Evolutionary conservation across 2,329 filamentous ascomycete species (phyloP).

Genomic region (Botrytis pseudocinerea): DNA sequence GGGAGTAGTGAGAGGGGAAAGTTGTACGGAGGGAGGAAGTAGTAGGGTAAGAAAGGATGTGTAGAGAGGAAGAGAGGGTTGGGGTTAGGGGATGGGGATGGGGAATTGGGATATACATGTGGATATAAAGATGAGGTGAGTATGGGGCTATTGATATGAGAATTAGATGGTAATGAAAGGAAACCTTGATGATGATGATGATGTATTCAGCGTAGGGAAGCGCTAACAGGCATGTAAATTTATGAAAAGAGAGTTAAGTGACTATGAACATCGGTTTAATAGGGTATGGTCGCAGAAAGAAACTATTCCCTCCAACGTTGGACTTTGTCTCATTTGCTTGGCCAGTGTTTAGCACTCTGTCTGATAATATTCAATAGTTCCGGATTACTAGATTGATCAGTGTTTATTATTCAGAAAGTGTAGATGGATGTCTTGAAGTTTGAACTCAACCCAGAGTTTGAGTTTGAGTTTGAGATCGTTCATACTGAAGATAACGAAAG

Average conservation of each 20-base stretch:
- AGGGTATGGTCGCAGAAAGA: background rate
- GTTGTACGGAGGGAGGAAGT: rapidly evolving
- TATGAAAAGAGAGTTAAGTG: background rate
- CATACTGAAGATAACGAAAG: background rate
- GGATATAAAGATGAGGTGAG: background rate
- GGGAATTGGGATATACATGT: background rate
- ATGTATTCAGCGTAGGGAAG: rapidly evolving
- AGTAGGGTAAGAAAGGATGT: rapidly evolving
- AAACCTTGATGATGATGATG: background rate
- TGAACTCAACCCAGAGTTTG: background rate
- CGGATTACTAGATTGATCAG: background rate
- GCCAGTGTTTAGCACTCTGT: background rate
- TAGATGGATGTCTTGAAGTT: background rate
- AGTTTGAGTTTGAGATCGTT: background rate
- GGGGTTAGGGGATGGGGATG: no score
- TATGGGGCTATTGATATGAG: rapidly evolving
- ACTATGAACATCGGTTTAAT: background rate
- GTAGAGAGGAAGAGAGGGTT: background rate
- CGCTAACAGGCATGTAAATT: background rate
- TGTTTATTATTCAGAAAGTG: background rate
- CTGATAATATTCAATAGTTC: background rate
- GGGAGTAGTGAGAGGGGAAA: rapidly evolving
- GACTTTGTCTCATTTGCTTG: background rate
- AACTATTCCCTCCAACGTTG: background rate
- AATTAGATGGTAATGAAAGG: background rate